Conservation (phyloP, 352 stramenopile species). For the Globisporangium alternatum region DNA sequence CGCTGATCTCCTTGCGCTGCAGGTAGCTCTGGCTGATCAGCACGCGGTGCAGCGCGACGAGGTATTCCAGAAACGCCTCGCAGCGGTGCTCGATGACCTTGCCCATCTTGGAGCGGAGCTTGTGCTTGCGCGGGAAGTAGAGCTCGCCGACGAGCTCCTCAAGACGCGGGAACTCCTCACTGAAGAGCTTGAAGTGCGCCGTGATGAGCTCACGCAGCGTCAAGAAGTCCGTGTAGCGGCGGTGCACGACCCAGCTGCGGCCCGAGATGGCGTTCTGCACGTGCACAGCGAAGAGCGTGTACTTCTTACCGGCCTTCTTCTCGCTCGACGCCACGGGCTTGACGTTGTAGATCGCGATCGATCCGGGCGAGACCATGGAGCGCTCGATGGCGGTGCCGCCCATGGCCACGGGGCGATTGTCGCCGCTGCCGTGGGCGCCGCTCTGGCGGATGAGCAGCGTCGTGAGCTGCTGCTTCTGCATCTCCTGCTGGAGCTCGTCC, state of each 20-base stretch:
- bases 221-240: conserved; percentile 63
- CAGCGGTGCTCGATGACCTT: conserved; percentile 63
- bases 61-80: conserved; percentile 62
- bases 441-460: conserved; percentile 42
- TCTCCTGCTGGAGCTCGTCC: conserved; percentile 16
- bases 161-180: conserved; percentile 49
- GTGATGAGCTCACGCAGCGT: conserved; percentile 48
- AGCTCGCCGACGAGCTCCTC: conserved; percentile 38
- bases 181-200: conserved; percentile 55
- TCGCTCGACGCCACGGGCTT: conserved; percentile 38
- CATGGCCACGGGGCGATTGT: conserved; percentile 46
- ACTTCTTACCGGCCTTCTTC: conserved; percentile 32
- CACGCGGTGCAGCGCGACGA: conserved; percentile 58
- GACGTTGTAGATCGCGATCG: conserved; percentile 58
- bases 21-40: conserved; percentile 64
- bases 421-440: conserved; percentile 23
- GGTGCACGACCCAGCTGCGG: conserved; percentile 69
- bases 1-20: conserved; percentile 48
- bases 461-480: conserved; percentile 20
- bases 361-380: conserved; percentile 57
- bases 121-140: conserved; percentile 72
- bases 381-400: conserved; percentile 59
- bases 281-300: conserved; percentile 57
- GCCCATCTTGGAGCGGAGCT: conserved; percentile 46
- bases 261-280: conserved; percentile 73